Base-by-base conservation (phyloP, 352 stramenopile species). In the Thraustochytrium striatum region DNA sequence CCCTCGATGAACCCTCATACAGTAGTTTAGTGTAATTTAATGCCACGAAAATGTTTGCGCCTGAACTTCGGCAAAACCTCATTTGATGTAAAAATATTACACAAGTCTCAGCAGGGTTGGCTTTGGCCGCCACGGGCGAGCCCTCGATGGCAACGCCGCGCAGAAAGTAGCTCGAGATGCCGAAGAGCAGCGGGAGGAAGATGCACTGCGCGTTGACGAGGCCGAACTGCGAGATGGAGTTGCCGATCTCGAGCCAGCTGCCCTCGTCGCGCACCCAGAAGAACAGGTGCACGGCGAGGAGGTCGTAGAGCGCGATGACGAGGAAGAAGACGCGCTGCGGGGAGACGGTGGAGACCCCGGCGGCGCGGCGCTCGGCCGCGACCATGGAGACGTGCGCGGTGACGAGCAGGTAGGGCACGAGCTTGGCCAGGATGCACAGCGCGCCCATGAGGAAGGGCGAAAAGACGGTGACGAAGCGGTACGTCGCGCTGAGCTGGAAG, bases 181-280 rank as follows among this genome's bases (percentile, higher is more conserved):
- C 70, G 44, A 92, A 91, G 9, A 93, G 82, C 62, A 93, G 78
- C 79, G 89, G 89, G 47, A 91, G 86, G 61, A 93, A 93, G 2
- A 93, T 87, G 62, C 91, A 89, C 62, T 90, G 87, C 11, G 87
- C 87, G 73, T 93, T 93, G 61, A 91, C 89, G 62, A 93, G 91
- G 53, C 89, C 89, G 81, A 91, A 93, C 86, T 90, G 91, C 9
- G 88, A 92, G 61, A 93, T 93, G 38, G 88, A 92, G 80, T 93
- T 93, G 38, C 89, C 89, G 57, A 93, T 93, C 69, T 92, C 86
- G 65, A 92, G 92, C 89, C 89, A 93, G 59, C 87, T 91, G 75
- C 89, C 89, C 87, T 93, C 87, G 82, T 93, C 89, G 47, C 87
- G 85, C 25, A 93, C 89, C 32, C 91, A 81, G 70, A 92, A 93